Base-by-base conservation (phyloP, 148 eudicot genomes). In the Dysphania ambrosioides region DNA sequence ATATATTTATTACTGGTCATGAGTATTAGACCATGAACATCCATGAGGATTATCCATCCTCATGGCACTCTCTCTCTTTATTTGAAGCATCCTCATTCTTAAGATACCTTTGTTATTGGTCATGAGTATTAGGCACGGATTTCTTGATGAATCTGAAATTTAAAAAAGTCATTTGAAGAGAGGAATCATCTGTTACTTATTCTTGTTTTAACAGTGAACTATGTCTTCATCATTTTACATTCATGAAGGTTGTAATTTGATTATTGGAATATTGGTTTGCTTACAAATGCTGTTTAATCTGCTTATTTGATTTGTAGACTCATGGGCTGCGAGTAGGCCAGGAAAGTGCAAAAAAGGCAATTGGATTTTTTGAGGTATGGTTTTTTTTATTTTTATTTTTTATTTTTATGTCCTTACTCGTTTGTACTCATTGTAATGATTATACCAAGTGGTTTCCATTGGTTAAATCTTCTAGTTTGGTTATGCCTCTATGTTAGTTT, bases 311-410 rank as follows among this genome's bases (percentile, higher is more conserved):
- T 79, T 71, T 86, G 82, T 88, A 95, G 98, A 95, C 97, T 77
- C 96, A 95, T 80, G 98, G 98, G 35, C 79, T 89, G 62, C 85
- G 97, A 67, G 96, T 85, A 72, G 91, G 93, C 68, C 92, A 88
- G 78, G 92, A 90, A 84, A 84, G 87, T 81, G 93, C 86, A 16
- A 95, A 89, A 81, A 92, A 87, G 78, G 96, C 88, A 53, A 92
- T 92, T 70, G 92, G 93, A 72, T 95, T 95, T 75, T 44, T 95
- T 47, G 96, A 92, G 98, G 98, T 92, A 79, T 78, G 71, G 4
- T 35, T 15, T 31, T 4, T 4, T 51, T 51, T 11, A 8, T 51
- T 51, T 19, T 51, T 4, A 51, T 9, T 8, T 51, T 11, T 51
- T 38, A 19, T 18, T 51, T 32, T 70, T 30, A 30, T 41, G 36